Evolutionary conservation across 2,329 filamentous ascomycete genomes (phyloP).

Genomic region (Cercospora citrullina): DNA sequence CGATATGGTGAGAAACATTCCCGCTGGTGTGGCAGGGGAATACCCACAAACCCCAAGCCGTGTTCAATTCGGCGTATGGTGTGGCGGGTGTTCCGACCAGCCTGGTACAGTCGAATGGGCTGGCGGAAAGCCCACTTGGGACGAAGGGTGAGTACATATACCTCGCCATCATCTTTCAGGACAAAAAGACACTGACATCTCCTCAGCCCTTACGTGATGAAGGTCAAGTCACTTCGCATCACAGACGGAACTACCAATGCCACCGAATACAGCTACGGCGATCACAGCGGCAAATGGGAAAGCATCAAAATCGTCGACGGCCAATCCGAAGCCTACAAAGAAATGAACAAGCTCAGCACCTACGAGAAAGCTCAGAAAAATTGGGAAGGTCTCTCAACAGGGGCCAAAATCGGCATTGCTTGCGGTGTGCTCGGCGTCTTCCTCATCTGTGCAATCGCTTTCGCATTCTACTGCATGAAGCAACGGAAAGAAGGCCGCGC

Average conservation of each 20-base stretch:
- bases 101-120: slow-evolving; percentile 44
- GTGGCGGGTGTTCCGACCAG: slow-evolving; percentile 78
- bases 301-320: slow-evolving; percentile 49
- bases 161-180: neutral
- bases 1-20: slow-evolving; percentile 64
- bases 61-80: slow-evolving; percentile 73
- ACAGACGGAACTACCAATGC: slow-evolving; percentile 39
- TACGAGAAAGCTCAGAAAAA: slow-evolving; percentile 45
- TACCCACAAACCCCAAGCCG: slow-evolving; percentile 78
- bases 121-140: slow-evolving; percentile 39
- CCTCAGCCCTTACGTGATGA: slow-evolving; percentile 40
- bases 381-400: slow-evolving; percentile 47
- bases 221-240: slow-evolving; percentile 39
- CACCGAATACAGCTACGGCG: slow-evolving; percentile 44
- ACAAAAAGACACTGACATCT: neutral
- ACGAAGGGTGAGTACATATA: slow-evolving; percentile 31
- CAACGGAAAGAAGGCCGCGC: slow-evolving; percentile 53
- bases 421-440: slow-evolving; percentile 47
- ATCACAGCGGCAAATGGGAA: slow-evolving; percentile 41
- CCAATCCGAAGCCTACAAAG: slow-evolving; percentile 34
- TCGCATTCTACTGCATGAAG: slow-evolving; percentile 50
- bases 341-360: slow-evolving; percentile 44
- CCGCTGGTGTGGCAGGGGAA: slow-evolving; percentile 27
- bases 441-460: slow-evolving; percentile 37
- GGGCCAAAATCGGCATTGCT: slow-evolving; percentile 53